A percentile compares a stretch with the other conserved stretches of the same genome.
Conservation (phyloP, 1,284 basidiomycete genomes). For the Pterulicium gracile region DNA sequence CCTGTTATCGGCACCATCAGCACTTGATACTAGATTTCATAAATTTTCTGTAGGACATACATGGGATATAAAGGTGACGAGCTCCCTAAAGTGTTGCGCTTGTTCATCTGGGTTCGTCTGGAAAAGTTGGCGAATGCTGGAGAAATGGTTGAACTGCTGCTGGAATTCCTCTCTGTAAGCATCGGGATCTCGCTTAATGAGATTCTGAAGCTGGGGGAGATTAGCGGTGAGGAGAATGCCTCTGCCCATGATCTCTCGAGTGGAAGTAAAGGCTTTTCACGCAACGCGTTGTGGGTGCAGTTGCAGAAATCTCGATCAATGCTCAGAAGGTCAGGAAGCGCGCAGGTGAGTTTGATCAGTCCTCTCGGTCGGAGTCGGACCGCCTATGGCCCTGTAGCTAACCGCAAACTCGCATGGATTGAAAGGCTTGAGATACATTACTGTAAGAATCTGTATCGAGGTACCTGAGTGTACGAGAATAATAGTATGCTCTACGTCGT, state of each 20-base stretch:
- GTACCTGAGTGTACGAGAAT: too few relatives aligned
- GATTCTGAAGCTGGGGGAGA: conserved; percentile 81
- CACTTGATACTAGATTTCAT: background rate
- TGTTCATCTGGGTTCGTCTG: conserved; percentile 70
- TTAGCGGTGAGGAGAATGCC: conserved; percentile 61
- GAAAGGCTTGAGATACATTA: too few relatives aligned
- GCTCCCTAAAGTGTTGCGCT: conserved; percentile 73
- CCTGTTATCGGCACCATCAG: conserved; percentile 32
- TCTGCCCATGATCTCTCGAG: conserved; percentile 34
- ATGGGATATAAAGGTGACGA: conserved; percentile 81
- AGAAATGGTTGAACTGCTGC: conserved; percentile 98
- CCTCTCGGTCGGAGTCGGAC: too few relatives aligned
- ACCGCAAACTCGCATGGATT: too few relatives aligned
- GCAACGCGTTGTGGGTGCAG: too few relatives aligned
- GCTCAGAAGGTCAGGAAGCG: too few relatives aligned
- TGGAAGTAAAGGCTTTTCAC: too few relatives aligned
- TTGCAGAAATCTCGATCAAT: too few relatives aligned
- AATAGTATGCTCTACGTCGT: too few relatives aligned
- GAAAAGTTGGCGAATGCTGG: conserved; percentile 81
- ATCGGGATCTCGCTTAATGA: conserved; percentile 89
- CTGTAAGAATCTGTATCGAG: too few relatives aligned
- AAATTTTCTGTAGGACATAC: conserved; percentile 24
- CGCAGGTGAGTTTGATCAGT: too few relatives aligned
- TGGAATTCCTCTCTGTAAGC: conserved; percentile 95
- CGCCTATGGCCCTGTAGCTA: too few relatives aligned